Percentiles rank a stretch among this genome's conserved stretches.
These are phyloP conservation scores for Brassica incana DNA, from an alignment of 345 rosid species.

Conservation along the genomic window DNA sequence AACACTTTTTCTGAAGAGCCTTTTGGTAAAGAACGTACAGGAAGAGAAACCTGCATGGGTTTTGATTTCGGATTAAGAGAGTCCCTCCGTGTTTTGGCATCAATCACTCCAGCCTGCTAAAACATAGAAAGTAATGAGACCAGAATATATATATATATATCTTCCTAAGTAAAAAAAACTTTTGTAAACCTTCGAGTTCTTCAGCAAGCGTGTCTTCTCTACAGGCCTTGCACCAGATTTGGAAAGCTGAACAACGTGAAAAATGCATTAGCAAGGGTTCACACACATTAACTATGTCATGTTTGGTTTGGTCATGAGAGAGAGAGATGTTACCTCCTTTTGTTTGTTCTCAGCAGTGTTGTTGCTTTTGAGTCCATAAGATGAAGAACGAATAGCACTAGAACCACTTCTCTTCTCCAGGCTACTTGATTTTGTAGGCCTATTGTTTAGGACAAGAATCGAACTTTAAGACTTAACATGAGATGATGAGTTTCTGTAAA, in stretches of 20 bases:
- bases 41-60: not conserved
- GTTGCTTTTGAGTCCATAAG: constrained; percentile 24
- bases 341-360: constrained; percentile 16
- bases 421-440: constrained; percentile 29
- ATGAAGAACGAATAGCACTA: constrained; percentile 9
- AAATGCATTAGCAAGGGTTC: constrained; percentile 1
- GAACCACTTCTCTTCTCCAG: constrained; percentile 21
- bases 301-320: constrained; percentile 11
- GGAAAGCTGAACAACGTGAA: constrained; percentile 1
- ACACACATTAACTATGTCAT: not conserved
- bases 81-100: constrained; percentile 23
- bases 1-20: constrained; percentile 20
- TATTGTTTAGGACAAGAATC: constrained; percentile 7
- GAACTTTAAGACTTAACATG: not conserved
- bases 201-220: constrained; percentile 31
- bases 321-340: constrained; percentile 25
- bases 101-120: constrained; percentile 28
- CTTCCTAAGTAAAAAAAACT: too few species aligned
- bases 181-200: constrained; percentile 32
- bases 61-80: constrained; percentile 24
- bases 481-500: not conserved
- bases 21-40: constrained; percentile 10
- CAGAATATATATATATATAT: not conserved
- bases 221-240: constrained; percentile 28
- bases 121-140: constrained; percentile 17